phyloP scores from a whole-genome alignment of 495 filamentous ascomycete species.

The Evernia prunastri region DNA sequence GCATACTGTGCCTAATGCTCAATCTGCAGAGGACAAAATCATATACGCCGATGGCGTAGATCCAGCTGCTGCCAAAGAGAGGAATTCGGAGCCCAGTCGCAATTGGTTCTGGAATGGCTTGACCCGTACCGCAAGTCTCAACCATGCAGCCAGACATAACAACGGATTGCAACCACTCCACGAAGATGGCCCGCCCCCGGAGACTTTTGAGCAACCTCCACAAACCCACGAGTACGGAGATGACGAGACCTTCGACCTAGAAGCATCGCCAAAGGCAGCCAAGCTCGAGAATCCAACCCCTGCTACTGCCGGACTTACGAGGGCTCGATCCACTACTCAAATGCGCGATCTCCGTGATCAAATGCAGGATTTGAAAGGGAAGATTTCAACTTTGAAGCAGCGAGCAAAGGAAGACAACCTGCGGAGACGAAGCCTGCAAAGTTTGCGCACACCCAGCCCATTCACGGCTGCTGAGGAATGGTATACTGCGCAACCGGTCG shows the following conservation, averaged over 20 bases:
- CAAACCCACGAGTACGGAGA: constrained; percentile 12
- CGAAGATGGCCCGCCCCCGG: constrained; percentile 31
- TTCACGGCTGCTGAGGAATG: constrained; percentile 74
- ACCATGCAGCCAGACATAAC: constrained; percentile 18
- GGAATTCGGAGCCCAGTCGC: constrained; percentile 21
- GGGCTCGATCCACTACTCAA: constrained; percentile 56
- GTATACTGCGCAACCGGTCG: constrained; percentile 50
- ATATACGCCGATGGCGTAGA: constrained; percentile 37
- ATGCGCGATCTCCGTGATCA: constrained; percentile 83
- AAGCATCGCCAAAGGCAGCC: constrained; percentile 12
- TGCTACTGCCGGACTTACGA: constrained; percentile 32
- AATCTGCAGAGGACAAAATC: constrained; percentile 19
- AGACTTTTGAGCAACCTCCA: constrained; percentile 21
- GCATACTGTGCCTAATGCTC: constrained; percentile 28
- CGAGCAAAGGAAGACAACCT: constrained; percentile 77
- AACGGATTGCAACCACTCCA: constrained; percentile 30
- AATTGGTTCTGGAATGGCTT: constrained; percentile 30
- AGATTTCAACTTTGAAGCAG: constrained; percentile 77
- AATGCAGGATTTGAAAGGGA: constrained; percentile 88
- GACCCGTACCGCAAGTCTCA: constrained; percentile 23
- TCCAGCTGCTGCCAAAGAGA: constrained; percentile 19
- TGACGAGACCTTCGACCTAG: constrained; percentile 10
- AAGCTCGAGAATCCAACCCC: constrained; percentile 8
- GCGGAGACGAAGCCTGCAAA: constrained; percentile 76
- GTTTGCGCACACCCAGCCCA: constrained; percentile 75